These are phyloP conservation scores for Gryganskiella cystojenkinii DNA, from an alignment of 192 early-diverging fungal species.

Conservation along the genomic window DNA sequence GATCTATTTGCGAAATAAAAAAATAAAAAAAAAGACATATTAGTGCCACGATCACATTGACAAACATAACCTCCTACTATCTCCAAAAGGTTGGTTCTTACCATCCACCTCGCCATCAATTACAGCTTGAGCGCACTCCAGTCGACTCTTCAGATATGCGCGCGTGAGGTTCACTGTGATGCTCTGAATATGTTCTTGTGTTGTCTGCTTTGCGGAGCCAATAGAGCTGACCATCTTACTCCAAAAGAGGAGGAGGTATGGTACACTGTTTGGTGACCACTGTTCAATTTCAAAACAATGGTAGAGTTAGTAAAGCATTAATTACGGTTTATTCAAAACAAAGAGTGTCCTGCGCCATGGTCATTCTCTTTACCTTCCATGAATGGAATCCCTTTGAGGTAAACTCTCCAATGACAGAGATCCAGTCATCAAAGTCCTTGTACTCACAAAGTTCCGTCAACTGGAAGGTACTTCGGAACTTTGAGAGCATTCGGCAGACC, in stretches of 20 bases:
- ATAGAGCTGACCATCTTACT: constrained; percentile 76
- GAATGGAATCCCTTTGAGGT: constrained; percentile 72
- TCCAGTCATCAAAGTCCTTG: constrained; percentile 73
- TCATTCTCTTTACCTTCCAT: constrained; percentile 60
- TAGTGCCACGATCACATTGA: too few species aligned
- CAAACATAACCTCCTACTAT: too few species aligned
- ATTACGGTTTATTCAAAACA: background rate
- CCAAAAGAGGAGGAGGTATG: constrained; percentile 88
- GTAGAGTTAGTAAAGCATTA: background rate
- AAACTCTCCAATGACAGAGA: constrained; percentile 71
- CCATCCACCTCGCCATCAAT: constrained; percentile 68
- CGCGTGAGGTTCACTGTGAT: constrained; percentile 56
- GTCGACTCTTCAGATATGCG: constrained; percentile 61
- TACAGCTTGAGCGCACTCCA: constrained; percentile 58
- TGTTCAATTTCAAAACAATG: constrained; percentile 34
- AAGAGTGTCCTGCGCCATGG: background rate
- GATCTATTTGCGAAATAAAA: constrained; percentile 53
- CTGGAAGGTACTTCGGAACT: constrained; percentile 86
- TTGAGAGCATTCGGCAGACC: constrained; percentile 82
- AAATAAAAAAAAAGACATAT: background rate
- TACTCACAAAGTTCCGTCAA: constrained; percentile 82
- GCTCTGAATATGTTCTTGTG: constrained; percentile 25
- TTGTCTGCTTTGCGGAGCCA: constrained; percentile 31
- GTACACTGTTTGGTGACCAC: constrained; percentile 79
- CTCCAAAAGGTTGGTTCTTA: constrained; percentile 9